phyloP scores from a whole-genome alignment of 768 basidiomycete genomes.

The Serpula lacrymans region DNA sequence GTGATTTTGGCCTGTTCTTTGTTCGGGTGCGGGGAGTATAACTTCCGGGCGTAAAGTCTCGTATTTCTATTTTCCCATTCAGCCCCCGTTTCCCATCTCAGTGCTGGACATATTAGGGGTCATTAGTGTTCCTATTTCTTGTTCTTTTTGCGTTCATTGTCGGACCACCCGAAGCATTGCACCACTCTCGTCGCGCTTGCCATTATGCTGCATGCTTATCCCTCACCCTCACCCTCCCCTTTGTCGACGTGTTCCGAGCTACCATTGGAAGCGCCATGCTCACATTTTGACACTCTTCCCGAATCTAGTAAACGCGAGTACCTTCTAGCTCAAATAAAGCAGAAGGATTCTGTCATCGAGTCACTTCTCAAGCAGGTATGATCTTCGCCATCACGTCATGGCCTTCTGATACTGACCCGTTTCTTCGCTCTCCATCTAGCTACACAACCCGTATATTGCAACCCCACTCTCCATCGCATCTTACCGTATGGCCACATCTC shows the following conservation, averaged over 20 bases:
- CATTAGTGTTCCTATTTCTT: background rate
- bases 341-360: constrained; percentile 86
- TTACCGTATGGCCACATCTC: constrained; percentile 74
- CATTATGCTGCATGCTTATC: constrained; percentile 15
- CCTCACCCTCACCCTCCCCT: constrained; percentile 26
- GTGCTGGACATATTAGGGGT: background rate
- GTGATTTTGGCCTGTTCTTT: too few relatives aligned
- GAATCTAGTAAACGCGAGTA: constrained; percentile 77
- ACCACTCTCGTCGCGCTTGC: constrained; percentile 16
- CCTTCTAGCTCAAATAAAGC: constrained; percentile 78
- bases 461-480: constrained; percentile 78
- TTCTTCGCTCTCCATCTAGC: constrained; percentile 30
- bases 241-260: constrained; percentile 33
- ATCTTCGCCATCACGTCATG: background rate
- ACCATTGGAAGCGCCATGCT: constrained; percentile 14
- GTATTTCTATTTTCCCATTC: too few relatives aligned
- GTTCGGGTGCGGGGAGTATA: too few relatives aligned
- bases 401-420: constrained; percentile 3
- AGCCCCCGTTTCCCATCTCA: too few relatives aligned
- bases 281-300: constrained; percentile 24
- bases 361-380: constrained; percentile 77
- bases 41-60: too few relatives aligned
- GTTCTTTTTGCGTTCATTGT: constrained; percentile 8
- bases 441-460: constrained; percentile 79
- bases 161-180: too few relatives aligned